Percentiles rank a stretch among this genome's conserved stretches.
Conservation (phyloP, 2,329 filamentous ascomycete species). For the Phoma herbarum region DNA sequence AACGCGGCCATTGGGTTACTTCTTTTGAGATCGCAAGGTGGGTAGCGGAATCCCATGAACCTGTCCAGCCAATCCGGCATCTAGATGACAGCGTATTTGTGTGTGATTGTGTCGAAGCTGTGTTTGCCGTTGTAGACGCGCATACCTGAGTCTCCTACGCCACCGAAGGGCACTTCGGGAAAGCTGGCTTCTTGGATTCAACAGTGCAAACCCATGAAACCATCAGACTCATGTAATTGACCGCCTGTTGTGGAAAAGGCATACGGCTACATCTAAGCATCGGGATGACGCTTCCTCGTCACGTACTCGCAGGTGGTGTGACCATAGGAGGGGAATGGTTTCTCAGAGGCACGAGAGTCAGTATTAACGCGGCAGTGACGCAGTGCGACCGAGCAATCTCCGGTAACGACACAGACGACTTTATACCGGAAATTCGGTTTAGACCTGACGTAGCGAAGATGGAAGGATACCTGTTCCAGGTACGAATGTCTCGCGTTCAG, state of each 20-base stretch:
- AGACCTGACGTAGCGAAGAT: neutral
- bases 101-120: neutral
- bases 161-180: conserved; percentile 6
- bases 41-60: neutral
- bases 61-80: neutral
- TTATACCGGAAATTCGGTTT: neutral
- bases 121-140: neutral
- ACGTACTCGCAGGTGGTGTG: neutral
- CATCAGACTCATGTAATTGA: neutral
- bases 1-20: neutral
- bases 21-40: neutral
- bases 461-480: neutral
- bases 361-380: neutral
- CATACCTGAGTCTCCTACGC: neutral
- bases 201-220: neutral
- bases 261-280: neutral
- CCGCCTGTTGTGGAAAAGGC: neutral
- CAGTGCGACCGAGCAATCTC: neutral
- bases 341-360: neutral
- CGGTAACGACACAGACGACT: neutral
- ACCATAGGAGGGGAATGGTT: neutral
- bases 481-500: neutral
- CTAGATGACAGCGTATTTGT: neutral
- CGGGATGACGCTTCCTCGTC: neutral
- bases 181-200: neutral